These are phyloP conservation scores for Picea sitchensis DNA, from an alignment of 75 land plant species.

Conservation along the genomic window DNA sequence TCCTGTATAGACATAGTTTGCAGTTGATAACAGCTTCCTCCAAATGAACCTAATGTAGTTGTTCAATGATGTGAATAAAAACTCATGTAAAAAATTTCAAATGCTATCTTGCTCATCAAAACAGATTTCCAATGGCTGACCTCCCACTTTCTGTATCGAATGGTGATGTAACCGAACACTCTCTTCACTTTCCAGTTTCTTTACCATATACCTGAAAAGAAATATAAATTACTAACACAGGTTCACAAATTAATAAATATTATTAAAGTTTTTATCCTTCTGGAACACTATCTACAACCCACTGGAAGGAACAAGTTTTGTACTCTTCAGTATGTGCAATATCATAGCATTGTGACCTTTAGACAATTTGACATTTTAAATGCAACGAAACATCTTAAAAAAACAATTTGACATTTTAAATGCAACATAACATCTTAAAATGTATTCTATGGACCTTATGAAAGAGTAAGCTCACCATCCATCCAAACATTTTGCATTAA, in stretches of 20 bases:
- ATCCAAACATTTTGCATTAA: conserved; percentile 27
- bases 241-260: not conserved
- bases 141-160: not conserved
- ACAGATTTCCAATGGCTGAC: not conserved
- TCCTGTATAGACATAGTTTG: not conserved
- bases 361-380: no score
- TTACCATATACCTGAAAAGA: conserved; percentile 3
- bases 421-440: not conserved
- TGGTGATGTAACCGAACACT: not conserved
- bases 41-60: not conserved
- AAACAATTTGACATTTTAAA: not conserved
- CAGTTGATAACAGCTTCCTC: not conserved
- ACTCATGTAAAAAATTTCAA: not conserved
- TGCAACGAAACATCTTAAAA: no score
- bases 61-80: not conserved
- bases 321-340: not conserved
- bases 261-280: not conserved
- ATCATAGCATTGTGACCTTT: not conserved
- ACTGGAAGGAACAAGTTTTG: no score
- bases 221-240: not conserved
- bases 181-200: conserved; percentile 2
- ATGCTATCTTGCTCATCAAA: not conserved
- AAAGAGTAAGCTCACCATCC: conserved; percentile 13
- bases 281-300: no score
- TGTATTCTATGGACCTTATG: not conserved